Percentiles rank a stretch among this genome's conserved stretches.
Conservation (phyloP, 2,329 filamentous ascomycete species). For the Gyromitra esculenta region DNA sequence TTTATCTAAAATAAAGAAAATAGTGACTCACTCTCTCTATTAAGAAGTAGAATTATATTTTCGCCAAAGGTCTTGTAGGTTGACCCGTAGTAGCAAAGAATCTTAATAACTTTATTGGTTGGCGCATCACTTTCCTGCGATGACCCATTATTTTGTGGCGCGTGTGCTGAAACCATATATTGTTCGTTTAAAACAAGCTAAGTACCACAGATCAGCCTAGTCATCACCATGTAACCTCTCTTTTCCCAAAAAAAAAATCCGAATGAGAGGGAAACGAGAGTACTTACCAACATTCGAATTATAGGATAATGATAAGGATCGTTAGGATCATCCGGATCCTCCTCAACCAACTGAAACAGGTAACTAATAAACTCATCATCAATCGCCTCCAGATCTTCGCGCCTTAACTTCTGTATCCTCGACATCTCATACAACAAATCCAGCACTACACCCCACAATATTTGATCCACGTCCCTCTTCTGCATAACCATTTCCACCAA, state of each 20-base stretch:
- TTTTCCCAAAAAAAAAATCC: neutral
- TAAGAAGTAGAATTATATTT: constrained; percentile 93
- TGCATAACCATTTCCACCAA: constrained; percentile 79
- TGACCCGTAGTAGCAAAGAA: constrained; percentile 81
- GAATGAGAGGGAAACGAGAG: neutral
- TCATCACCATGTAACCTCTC: constrained; percentile 49
- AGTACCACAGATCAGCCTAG: constrained; percentile 34
- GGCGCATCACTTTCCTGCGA: constrained; percentile 63
- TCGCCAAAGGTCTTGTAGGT: constrained; percentile 94
- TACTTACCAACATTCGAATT: constrained; percentile 84
- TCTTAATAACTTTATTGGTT: constrained; percentile 94
- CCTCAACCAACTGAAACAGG: constrained; percentile 87
- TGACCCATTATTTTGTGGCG: constrained; percentile 63
- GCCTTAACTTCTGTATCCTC: constrained; percentile 81
- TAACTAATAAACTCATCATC: constrained; percentile 84
- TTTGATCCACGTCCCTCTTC: constrained; percentile 71
- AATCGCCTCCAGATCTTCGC: constrained; percentile 73
- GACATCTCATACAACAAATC: constrained; percentile 97
- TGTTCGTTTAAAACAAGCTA: constrained; percentile 97
- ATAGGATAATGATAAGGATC: constrained; percentile 97
- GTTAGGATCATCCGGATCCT: constrained; percentile 79
- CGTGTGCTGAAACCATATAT: constrained; percentile 83
- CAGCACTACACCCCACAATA: constrained; percentile 81
- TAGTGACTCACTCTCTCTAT: constrained; percentile 74
- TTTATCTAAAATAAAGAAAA: neutral